These are phyloP conservation scores for Huiozyma naganishii DNA, from an alignment of 805 yeast genomes.

Conservation along the genomic window DNA sequence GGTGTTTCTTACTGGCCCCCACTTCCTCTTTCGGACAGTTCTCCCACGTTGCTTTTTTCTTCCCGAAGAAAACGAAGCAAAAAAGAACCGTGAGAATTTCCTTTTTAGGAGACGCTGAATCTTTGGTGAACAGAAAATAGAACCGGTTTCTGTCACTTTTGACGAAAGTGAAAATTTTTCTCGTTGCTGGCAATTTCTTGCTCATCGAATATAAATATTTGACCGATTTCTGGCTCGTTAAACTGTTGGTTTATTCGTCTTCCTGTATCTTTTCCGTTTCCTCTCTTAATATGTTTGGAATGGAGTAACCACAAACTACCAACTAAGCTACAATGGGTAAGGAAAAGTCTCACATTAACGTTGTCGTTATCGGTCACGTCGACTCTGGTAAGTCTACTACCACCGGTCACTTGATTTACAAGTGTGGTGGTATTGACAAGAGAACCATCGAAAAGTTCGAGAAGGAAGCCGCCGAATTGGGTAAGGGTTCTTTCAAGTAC, in stretches of 20 bases:
- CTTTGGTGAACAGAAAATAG: neutral
- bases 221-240: neutral
- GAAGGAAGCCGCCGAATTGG: constrained; percentile 95
- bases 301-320: too few relatives aligned
- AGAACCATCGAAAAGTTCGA: constrained; percentile 97
- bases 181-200: too few relatives aligned
- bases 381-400: constrained; percentile 98
- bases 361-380: constrained; percentile 99
- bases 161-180: too few relatives aligned
- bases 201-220: too few relatives aligned
- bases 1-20: too few relatives aligned
- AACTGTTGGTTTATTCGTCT: neutral
- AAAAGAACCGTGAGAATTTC: neutral
- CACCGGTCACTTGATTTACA: constrained; percentile 98
- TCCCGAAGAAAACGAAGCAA: neutral
- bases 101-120: neutral
- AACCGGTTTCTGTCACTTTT: neutral
- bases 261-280: neutral
- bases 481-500: constrained; percentile 95
- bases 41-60: too few relatives aligned
- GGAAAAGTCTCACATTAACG: constrained; percentile 97
- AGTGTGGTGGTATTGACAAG: constrained; percentile 99
- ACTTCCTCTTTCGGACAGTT: too few relatives aligned
- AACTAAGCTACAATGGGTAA: constrained; percentile 49
- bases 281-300: neutral